Conservation (phyloP, 805 yeast genomes). For the Yamadazyma ubonensis region DNA sequence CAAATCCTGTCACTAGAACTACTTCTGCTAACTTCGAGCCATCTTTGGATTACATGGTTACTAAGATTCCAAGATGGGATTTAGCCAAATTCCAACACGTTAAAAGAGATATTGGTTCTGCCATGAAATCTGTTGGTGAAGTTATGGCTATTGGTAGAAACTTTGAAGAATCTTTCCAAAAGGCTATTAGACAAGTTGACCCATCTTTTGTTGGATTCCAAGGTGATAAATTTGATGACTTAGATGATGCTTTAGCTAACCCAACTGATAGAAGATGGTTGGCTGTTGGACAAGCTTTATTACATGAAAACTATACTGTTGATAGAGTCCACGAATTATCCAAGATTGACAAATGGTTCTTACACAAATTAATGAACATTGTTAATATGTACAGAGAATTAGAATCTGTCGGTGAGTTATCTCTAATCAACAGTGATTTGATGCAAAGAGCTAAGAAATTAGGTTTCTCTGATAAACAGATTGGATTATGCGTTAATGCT, state of each 20-base stretch:
- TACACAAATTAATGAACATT: conserved; percentile 88
- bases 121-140: conserved; percentile 99
- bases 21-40: conserved; percentile 98
- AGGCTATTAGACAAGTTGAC: conserved; percentile 94
- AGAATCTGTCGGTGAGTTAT: conserved; percentile 56
- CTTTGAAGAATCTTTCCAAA: conserved; percentile 96
- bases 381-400: conserved; percentile 84
- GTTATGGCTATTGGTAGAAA: conserved; percentile 98
- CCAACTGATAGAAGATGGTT: conserved; percentile 97
- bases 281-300: conserved; percentile 95
- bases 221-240: conserved; percentile 73
- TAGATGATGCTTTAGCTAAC: conserved; percentile 73
- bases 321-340: conserved; percentile 90
- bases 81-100: conserved; percentile 93
- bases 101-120: conserved; percentile 87
- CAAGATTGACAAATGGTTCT: conserved; percentile 93
- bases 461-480: conserved; percentile 95
- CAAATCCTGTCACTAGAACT: conserved; percentile 90
- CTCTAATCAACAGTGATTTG: conserved; percentile 63
- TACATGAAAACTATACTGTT: conserved; percentile 88
- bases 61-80: conserved; percentile 99
- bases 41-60: conserved; percentile 92
- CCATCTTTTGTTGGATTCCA: conserved; percentile 90
- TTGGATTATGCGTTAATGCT: conserved; percentile 70
- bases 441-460: conserved; percentile 82